Percentiles rank a stretch among this genome's conserved stretches.
phyloP scores from a whole-genome alignment of 164 flowering plant genomes.

The Vitis amurensis region DNA sequence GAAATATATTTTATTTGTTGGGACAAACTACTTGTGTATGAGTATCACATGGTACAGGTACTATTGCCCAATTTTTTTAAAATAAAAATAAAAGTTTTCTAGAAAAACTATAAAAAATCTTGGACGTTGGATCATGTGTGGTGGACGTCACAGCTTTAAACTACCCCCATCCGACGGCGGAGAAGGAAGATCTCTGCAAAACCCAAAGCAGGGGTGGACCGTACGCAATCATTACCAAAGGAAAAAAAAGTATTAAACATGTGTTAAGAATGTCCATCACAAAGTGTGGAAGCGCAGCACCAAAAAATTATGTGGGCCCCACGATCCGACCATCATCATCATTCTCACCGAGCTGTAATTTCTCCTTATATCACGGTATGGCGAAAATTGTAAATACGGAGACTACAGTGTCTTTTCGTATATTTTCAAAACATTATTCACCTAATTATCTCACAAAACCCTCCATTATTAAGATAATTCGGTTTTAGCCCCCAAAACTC shows the following conservation, averaged over 20 bases:
- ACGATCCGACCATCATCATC: constrained; percentile 22
- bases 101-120: too few relatives aligned
- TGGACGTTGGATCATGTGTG: constrained; percentile 9
- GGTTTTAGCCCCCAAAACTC: background rate
- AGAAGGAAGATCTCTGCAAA: background rate
- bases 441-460: too few relatives aligned
- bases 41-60: too few relatives aligned
- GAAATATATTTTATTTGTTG: too few relatives aligned
- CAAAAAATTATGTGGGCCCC: constrained; percentile 19
- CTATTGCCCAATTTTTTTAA: too few relatives aligned
- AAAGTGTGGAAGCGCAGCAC: constrained; percentile 27
- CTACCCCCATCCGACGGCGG: constrained; percentile 10
- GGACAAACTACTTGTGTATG: too few relatives aligned
- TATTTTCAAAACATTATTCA: too few relatives aligned
- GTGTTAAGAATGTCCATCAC: constrained; percentile 31
- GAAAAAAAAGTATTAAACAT: constrained; percentile 14
- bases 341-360: constrained; percentile 17
- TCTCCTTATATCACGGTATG: background rate
- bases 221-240: background rate
- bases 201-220: background rate
- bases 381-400: too few relatives aligned
- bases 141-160: constrained; percentile 16
- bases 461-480: too few relatives aligned
- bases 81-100: too few relatives aligned
- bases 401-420: background rate